A percentile compares a stretch with the other conserved stretches of the same genome.
Conservation (phyloP, 768 basidiomycete genomes). For the Lactarius indigo region DNA sequence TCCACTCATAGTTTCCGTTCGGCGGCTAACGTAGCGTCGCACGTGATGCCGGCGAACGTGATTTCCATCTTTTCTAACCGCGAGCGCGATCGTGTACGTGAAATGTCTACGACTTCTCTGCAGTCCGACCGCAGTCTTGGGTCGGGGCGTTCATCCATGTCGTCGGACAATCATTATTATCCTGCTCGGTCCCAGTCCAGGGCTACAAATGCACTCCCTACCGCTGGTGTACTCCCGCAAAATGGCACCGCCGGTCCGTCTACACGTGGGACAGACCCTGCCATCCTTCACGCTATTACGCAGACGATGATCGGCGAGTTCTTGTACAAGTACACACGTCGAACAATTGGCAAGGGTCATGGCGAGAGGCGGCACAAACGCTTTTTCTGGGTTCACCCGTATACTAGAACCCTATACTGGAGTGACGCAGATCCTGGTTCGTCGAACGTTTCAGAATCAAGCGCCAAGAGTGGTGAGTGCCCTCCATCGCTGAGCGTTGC, state of each 20-base stretch:
- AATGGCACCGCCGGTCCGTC: slow-evolving; percentile 27
- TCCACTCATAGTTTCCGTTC: slow-evolving; percentile 85
- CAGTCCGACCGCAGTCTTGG: slow-evolving; percentile 62
- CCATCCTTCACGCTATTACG: slow-evolving; percentile 92
- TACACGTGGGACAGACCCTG: slow-evolving; percentile 64
- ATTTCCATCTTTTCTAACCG: slow-evolving; percentile 34
- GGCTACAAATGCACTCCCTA: slow-evolving; percentile 37
- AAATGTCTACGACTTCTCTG: slow-evolving; percentile 67
- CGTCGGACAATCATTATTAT: slow-evolving; percentile 66
- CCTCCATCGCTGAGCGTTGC: slow-evolving; percentile 3
- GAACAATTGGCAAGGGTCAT: slow-evolving; percentile 84
- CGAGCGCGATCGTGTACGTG: slow-evolving; percentile 51
- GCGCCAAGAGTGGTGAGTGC: slow-evolving; percentile 91
- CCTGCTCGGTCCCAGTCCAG: slow-evolving; percentile 36
- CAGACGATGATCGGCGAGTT: slow-evolving; percentile 99
- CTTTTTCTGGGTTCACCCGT: slow-evolving; percentile 99
- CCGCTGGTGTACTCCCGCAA: slow-evolving; percentile 39
- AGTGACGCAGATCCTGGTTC: slow-evolving; percentile 92
- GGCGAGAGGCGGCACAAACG: slow-evolving; percentile 87
- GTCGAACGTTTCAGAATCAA: slow-evolving; percentile 82
- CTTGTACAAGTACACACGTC: slow-evolving; percentile 94
- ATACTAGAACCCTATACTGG: slow-evolving; percentile 98
- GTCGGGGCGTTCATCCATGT: slow-evolving; percentile 79
- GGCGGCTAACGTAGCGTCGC: slow-evolving; percentile 55
- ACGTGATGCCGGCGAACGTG: slow-evolving; percentile 49